A percentile compares a stretch with the other conserved stretches of the same genome.
Evolutionary conservation across 2,329 filamentous ascomycete species (phyloP).

Genomic region (Furcasterigmium sp.): DNA sequence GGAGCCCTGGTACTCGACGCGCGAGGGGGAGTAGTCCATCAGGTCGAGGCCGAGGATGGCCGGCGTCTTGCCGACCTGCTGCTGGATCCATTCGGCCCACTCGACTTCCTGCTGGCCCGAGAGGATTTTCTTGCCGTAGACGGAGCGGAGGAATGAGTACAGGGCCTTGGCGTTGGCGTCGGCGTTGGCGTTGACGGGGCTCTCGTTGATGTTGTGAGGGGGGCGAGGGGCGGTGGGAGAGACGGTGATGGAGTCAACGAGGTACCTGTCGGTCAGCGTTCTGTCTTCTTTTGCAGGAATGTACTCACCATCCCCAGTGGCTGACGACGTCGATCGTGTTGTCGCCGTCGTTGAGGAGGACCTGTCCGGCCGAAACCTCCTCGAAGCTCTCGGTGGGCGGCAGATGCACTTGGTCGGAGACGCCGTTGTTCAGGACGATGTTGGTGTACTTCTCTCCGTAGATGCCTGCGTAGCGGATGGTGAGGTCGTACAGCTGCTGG

Average conservation of each 20-base stretch:
- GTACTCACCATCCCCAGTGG: slow-evolving; percentile 41
- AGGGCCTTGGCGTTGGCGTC: slow-evolving; percentile 29
- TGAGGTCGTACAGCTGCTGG: slow-evolving; percentile 35
- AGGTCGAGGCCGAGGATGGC: slow-evolving; percentile 39
- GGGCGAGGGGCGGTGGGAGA: slow-evolving; percentile 26
- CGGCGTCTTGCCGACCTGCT: slow-evolving; percentile 40
- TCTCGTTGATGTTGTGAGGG: slow-evolving; percentile 30
- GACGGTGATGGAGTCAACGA: slow-evolving; percentile 37
- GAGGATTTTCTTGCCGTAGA: slow-evolving; percentile 41
- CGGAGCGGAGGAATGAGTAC: slow-evolving; percentile 33
- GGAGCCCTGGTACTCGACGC: slow-evolving; percentile 32
- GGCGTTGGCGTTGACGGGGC: slow-evolving; percentile 31
- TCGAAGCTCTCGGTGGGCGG: slow-evolving; percentile 30
- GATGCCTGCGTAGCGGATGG: slow-evolving; percentile 36
- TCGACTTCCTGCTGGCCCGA: slow-evolving; percentile 41
- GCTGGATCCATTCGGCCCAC: slow-evolving; percentile 34
- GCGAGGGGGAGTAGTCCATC: slow-evolving; percentile 43
- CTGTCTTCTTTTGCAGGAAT: background rate
- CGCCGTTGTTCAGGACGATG: slow-evolving; percentile 35
- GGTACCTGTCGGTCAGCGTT: slow-evolving; percentile 20
- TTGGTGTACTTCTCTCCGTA: slow-evolving; percentile 39
- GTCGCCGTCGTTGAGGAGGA: slow-evolving; percentile 33
- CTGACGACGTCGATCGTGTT: slow-evolving; percentile 40
- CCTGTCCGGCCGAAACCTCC: slow-evolving; percentile 34
- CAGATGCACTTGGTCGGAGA: slow-evolving; percentile 33